Conservation (phyloP, 2,329 filamentous ascomycete genomes). For the Ceratocystis cubensis region DNA sequence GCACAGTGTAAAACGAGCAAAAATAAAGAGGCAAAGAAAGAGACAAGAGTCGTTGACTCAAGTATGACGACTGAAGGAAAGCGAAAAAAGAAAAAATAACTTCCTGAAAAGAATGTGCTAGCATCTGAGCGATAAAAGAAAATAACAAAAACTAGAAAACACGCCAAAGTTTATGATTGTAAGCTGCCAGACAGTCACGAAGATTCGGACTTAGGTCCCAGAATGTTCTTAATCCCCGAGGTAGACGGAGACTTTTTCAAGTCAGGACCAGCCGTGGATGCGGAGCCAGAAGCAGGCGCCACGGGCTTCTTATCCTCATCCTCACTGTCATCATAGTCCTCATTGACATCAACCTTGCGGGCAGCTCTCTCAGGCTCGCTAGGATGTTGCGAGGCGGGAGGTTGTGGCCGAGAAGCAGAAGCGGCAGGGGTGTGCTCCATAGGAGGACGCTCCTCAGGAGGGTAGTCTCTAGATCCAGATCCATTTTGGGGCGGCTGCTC, state of each 20-base stretch:
- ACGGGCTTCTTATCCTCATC: slow-evolving; percentile 64
- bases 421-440: slow-evolving; percentile 30
- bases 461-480: slow-evolving; percentile 41
- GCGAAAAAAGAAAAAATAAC: background rate
- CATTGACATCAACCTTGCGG: slow-evolving; percentile 91
- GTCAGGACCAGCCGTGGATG: slow-evolving; percentile 38
- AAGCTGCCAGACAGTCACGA: slow-evolving; percentile 21
- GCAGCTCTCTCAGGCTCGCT: slow-evolving; percentile 73
- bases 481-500: slow-evolving; percentile 31
- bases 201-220: slow-evolving; percentile 38
- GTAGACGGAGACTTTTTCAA: slow-evolving; percentile 39
- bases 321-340: slow-evolving; percentile 90
- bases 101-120: slow-evolving; percentile 12
- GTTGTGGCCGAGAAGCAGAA: slow-evolving; percentile 22
- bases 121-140: background rate
- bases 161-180: slow-evolving; percentile 8
- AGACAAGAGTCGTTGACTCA: background rate
- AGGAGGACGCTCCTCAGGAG: slow-evolving; percentile 45
- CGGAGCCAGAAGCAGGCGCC: slow-evolving; percentile 29
- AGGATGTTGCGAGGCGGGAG: slow-evolving; percentile 30
- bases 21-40: slow-evolving; percentile 12
- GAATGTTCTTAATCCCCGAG: slow-evolving; percentile 37
- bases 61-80: slow-evolving; percentile 1
- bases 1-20: background rate
- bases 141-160: background rate